Base-by-base conservation (phyloP, 495 filamentous ascomycete species). In the Aspergillus olivimuriae region DNA sequence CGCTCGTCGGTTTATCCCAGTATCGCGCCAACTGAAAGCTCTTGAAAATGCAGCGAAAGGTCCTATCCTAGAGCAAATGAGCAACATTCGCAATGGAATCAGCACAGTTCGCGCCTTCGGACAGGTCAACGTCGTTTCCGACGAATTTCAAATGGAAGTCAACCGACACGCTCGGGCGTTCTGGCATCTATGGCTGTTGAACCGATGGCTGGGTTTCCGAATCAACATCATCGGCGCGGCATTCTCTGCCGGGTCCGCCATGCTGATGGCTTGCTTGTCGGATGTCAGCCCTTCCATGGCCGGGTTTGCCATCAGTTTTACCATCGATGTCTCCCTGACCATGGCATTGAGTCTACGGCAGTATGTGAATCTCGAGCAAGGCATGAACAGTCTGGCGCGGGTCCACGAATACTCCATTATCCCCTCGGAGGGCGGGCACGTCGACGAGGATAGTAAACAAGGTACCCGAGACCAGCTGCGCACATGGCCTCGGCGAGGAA, bases 1-100 rank as follows among this genome's bases (percentile, higher is more conserved):
- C 90, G 89, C 58, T 73, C 76, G 54, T 56, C 83, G 22, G 80
- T 92, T 92, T 60, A 72, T 94, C n/a, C 74, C 74, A 50, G 85
- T 86, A 9, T 89, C 87, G 5, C 72, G 85, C 41, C 86, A 91
- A 56, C 69, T 81, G 15, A 89, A 86, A 58, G 66, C 84, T 2
- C 59, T 87, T 5, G 84, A 89, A 57, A 81, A 74, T 20, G 78
- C 71, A 16, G 69, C 77, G 12, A 83, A 84, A 50, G 80, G 77
- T 8, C 83, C 84, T 1, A 78, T 88, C 2, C 84, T 85, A 48
- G 84, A 86, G 51, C 76, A 80, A 34, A 87, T 88, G 44, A 76
- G 76, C 2, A 75, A 78, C 2, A 72, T 77, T 3, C 66, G 87
- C 12, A 70, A 72, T 0, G 84, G 84, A 8, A 71, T 87, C 5